Evolutionary conservation across 768 basidiomycete species (phyloP), one percentile per base, ranked within the genome.

Genomic region (Hygrophoropsis aurantiaca): DNA sequence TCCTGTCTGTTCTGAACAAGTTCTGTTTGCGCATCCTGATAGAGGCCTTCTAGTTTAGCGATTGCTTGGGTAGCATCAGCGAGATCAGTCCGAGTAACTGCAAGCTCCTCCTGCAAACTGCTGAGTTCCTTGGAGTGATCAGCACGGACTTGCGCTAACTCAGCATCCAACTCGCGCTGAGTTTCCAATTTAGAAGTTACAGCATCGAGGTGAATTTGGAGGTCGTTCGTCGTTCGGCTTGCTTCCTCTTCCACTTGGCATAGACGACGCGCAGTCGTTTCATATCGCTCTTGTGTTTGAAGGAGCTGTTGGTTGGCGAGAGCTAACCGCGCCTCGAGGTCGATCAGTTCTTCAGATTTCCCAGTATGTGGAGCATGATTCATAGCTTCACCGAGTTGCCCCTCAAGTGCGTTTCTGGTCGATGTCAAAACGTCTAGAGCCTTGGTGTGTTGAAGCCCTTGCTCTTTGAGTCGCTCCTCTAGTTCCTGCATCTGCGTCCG

Each of bases 211-310:
- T 44, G 53, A 50, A 45, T 32, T 54, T 74, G 53, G 42, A 70
- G 44, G 45, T 61, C 62, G 50, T 66, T 46, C 38, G 65, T 67
- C n/a, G 58, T 59, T 30, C 56, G 42, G 9, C 59, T 57, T 5
- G 58, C 57, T 18, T 73, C 69, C 19, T 62, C 59, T 20, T 75
- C 52, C 5, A 58, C 56, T 36, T 61, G 63, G 4, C 65, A 55
- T 44, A 73, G 66, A 16, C 69, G 55, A n/a, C 51, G 60, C 42
- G 65, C 61, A n/a, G 61, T 57, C 8, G 69, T 67, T 25, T 63
- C 57, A 34, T 70, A 60, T 7, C 60, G 58, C 11, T 59, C 60
- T 47, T 62, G 67, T 10, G 73, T 58, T 26, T 68, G 60, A 32
- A 66, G 61, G 24, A 79, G 50, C 16, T 71, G 61, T 37, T 57